Percentiles rank a stretch among this genome's conserved stretches.
These are phyloP conservation scores for Picochlorum sp. DNA, from an alignment of 139 green algal genomes.

Conservation along the genomic window DNA sequence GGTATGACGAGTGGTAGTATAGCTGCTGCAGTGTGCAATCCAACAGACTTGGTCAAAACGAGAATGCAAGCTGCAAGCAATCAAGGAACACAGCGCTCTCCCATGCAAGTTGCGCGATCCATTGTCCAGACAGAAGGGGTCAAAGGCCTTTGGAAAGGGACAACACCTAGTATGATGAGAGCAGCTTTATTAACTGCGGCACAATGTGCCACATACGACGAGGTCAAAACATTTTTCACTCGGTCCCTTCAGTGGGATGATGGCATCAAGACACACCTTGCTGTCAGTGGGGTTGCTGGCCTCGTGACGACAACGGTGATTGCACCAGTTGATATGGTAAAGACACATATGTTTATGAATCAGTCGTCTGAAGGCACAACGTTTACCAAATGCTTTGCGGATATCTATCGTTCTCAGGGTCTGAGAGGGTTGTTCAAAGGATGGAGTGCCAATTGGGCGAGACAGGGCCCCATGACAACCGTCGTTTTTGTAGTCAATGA, in stretches of 20 bases:
- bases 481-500: slow-evolving; percentile 62
- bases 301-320: slow-evolving; percentile 82
- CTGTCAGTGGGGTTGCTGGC: slow-evolving; percentile 60
- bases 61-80: slow-evolving; percentile 33
- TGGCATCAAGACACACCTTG: slow-evolving; percentile 45
- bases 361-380: slow-evolving; percentile 6
- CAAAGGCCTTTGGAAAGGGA: slow-evolving; percentile 68
- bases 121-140: slow-evolving; percentile 55
- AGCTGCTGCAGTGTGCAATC: slow-evolving; percentile 61
- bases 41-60: slow-evolving; percentile 74
- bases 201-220: slow-evolving; percentile 80
- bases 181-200: slow-evolving; percentile 66
- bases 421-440: slow-evolving; percentile 43
- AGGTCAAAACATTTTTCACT: slow-evolving; percentile 52
- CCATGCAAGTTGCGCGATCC: slow-evolving; percentile 30
- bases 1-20: slow-evolving; percentile 59
- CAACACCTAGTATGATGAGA: slow-evolving; percentile 54
- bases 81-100: slow-evolving; percentile 2
- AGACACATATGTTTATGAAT: slow-evolving; percentile 45
- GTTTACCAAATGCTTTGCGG: slow-evolving; percentile 13
- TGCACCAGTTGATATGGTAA: slow-evolving; percentile 81
- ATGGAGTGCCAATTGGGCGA: slow-evolving; percentile 50
- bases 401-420: slow-evolving; percentile 34
- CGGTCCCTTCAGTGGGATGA: slow-evolving; percentile 42
- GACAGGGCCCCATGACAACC: slow-evolving; percentile 61